phyloP scores from a whole-genome alignment of 306 rosid genomes.

The Macrotyloma uniflorum region DNA sequence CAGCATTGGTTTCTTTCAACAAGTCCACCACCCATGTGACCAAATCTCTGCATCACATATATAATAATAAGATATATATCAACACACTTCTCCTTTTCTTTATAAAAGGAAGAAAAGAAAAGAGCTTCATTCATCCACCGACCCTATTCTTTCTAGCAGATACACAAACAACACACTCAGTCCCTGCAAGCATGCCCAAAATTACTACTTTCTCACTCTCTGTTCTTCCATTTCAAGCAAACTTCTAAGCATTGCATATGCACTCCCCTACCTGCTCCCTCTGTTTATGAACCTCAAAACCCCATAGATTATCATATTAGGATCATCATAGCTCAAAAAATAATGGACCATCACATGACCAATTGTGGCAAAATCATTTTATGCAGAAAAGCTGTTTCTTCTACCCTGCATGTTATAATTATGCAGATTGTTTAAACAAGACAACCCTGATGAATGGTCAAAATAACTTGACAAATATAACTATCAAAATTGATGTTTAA shows the following conservation, averaged over 20 bases:
- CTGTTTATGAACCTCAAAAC: not conserved
- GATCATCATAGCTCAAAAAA: not conserved
- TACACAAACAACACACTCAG: not conserved
- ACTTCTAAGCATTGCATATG: not conserved
- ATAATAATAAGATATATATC: not conserved
- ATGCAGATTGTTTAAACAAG: not conserved
- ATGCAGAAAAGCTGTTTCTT: not conserved
- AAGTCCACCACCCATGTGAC: not conserved
- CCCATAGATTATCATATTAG: not conserved
- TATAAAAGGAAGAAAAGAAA: not conserved
- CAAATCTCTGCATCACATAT: too few relatives aligned
- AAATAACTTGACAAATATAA: too few relatives aligned
- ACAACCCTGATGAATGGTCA: too few relatives aligned
- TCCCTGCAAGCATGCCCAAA: not conserved
- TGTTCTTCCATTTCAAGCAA: not conserved
- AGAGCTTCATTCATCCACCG: constrained; percentile 7
- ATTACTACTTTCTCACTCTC: not conserved
- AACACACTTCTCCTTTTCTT: not conserved
- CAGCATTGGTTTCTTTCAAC: not conserved
- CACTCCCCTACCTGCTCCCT: too few relatives aligned
- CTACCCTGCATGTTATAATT: not conserved
- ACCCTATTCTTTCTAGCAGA: not conserved
- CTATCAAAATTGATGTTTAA: too few relatives aligned
- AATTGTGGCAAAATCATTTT: not conserved
- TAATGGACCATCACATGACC: not conserved